Evolutionary conservation across 345 rosid genomes (phyloP), one percentile per base, ranked within the genome.

Genomic region (Linum trigynum): DNA sequence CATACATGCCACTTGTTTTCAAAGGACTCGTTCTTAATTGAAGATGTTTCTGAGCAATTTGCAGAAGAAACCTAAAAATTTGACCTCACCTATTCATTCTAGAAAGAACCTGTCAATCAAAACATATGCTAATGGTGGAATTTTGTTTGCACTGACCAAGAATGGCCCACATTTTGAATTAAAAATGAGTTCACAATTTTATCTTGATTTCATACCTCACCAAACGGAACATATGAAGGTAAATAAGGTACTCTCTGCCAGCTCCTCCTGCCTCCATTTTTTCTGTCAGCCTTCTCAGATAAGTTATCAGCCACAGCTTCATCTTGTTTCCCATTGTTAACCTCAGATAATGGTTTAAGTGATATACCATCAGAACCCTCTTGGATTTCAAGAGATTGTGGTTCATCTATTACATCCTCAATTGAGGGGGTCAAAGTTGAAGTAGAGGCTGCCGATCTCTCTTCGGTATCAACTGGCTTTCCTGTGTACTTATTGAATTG

Each of bases 221-320:
- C 98, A 82, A 92, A 92, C 53, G 98, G 98, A 36, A 92, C 87
- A 78, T 92, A 92, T 60, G 96, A 87, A 57, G 97, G 98, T 71
- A 92, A 77, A 78, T 80, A 83, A 55, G 98, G 95, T 70, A 87
- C 91, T 66, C 80, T 75, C 38, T 64, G 74, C 95, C 97, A 91
- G 68, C 71, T 79, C 63, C 85, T 85, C 53, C 75, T 75, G 63
- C 76, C 83, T 51, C 77, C 83, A 60, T 48, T 71, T 66, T 67
- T 72, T 35, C 60, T 65, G 70, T 72, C 69, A 45, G 48, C 72
- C 58, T 79, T 86, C 63, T 75, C 90, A 15, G 67, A 72, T 55
- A 65, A 63, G 64, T 78, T 85, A 69, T 70, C 84, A 61, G 63
- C 63, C 65, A 63, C 55, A 38, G 82, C 75, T 32, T 56, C 72